phyloP scores from a whole-genome alignment of 768 basidiomycete species.

The Mycena venus region DNA sequence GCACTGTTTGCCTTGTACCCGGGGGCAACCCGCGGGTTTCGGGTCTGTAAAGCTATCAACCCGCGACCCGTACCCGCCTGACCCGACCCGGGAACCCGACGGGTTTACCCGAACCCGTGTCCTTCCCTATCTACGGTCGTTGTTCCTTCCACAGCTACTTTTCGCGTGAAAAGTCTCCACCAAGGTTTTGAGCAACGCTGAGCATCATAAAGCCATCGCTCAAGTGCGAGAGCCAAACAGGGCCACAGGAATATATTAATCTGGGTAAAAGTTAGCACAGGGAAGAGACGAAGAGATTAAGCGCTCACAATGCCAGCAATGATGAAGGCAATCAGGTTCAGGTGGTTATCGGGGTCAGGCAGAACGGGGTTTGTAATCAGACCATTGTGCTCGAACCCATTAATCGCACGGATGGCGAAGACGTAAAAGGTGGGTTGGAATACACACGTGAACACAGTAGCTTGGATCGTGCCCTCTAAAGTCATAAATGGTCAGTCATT shows the following conservation, averaged over 20 bases:
- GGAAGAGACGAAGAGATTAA: background rate
- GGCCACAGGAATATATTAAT: conserved; percentile 83
- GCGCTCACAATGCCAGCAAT: conserved; percentile 71
- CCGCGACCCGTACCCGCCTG: too few species aligned
- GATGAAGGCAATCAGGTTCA: conserved; percentile 68
- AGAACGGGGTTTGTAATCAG: conserved; percentile 65
- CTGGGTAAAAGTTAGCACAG: conserved; percentile 56
- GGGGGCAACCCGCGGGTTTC: too few species aligned
- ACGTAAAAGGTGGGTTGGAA: conserved; percentile 84
- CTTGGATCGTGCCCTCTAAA: conserved; percentile 46
- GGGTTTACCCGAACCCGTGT: too few species aligned
- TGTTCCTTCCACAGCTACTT: too few species aligned
- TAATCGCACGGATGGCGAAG: conserved; percentile 75
- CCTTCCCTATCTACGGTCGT: too few species aligned
- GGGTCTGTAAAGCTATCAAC: too few species aligned
- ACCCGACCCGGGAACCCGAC: too few species aligned
- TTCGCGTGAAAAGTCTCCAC: too few species aligned
- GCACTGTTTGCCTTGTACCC: too few species aligned
- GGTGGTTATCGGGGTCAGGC: conserved; percentile 69
- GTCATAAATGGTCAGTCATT: too few species aligned
- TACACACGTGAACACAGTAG: conserved; percentile 73
- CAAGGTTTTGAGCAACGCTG: too few species aligned
- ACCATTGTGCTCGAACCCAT: conserved; percentile 74
- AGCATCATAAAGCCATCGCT: conserved; percentile 75
- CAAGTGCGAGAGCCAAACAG: conserved; percentile 68